Conservation (phyloP, 2,329 filamentous ascomycete species). For the Zopfia rhizophila region DNA sequence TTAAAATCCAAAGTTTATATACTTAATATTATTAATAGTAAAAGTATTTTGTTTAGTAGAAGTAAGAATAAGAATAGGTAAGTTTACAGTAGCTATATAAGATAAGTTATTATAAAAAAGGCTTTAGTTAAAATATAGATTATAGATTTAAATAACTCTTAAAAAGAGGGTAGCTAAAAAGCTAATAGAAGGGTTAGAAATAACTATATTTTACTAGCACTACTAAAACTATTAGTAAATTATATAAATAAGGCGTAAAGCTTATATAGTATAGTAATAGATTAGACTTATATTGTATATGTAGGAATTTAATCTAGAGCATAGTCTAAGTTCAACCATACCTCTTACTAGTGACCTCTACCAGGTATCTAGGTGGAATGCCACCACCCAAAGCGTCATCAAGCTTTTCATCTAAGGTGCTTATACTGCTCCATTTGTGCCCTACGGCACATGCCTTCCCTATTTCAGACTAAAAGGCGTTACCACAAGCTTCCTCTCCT, state of each 20-base stretch:
- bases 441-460: slow-evolving; percentile 8
- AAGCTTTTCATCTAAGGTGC: slow-evolving; percentile 79
- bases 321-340: slow-evolving; percentile 37
- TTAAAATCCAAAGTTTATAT: slow-evolving; percentile 90
- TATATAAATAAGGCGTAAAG: neutral
- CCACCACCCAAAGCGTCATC: slow-evolving; percentile 81
- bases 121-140: slow-evolving; percentile 96
- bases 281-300: slow-evolving; percentile 10
- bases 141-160: slow-evolving; percentile 76
- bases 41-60: slow-evolving; percentile 61
- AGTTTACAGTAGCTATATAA: slow-evolving; percentile 78
- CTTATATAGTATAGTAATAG: slow-evolving; percentile 7
- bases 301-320: slow-evolving; percentile 11
- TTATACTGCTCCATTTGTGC: slow-evolving; percentile 70
- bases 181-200: slow-evolving; percentile 86
- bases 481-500: slow-evolving; percentile 31
- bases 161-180: slow-evolving; percentile 80
- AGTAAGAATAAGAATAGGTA: slow-evolving; percentile 69
- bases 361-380: slow-evolving; percentile 81
- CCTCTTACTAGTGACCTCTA: slow-evolving; percentile 93
- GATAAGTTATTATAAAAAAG: slow-evolving; percentile 80
- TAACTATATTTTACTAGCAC: slow-evolving; percentile 94
- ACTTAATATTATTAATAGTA: slow-evolving; percentile 79
- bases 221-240: slow-evolving; percentile 60
- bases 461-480: slow-evolving; percentile 26